Evolutionary conservation across 1,284 basidiomycete genomes (phyloP), one percentile per base, ranked within the genome.

Genomic region (Moniliophthora roreri): DNA sequence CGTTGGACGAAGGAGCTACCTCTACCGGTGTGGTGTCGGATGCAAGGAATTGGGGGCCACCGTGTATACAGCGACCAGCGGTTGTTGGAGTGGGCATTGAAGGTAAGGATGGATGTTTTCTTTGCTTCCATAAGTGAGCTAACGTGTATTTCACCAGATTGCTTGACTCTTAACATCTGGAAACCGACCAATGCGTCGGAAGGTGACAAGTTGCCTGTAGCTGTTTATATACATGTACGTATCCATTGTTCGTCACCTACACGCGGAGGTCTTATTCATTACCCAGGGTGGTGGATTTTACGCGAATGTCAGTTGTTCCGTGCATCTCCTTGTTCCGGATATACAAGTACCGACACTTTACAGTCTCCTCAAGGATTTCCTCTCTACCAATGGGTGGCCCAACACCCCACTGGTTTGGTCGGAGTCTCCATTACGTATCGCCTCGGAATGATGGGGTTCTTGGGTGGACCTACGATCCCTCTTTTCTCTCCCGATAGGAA

Each of bases 391-490:
- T 77, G 74, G 76, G 74, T 79, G n/a, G 64, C 65, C 8, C 74
- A 77, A 55, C 65, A 73, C 49, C 60, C 63, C 13, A 63, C 64
- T 4, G 67, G 66, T 1, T 62, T 79, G n/a, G 60, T 79, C 21
- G 75, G 64, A 5, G 76, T 78, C 9, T 74, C 72, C 6, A 70
- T 79, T 42, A 66, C 69, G 2, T 81, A 80, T 55, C 71, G 78
- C 2, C 60, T 79, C 5, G 71, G 69, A 26, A 52, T 77, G 20
- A 65, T 78, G 18, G 78, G 79, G 2, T 80, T 78, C 58, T 65
- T 80, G 15, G 67, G 70, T 26, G 71, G 71, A 0, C 56, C 65
- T 0, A 57, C 60, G 7, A 63, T 74, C 26, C 58, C 58, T 15
- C 57, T 36, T 21, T 39, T 46, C 9, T 24, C 34, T n/a, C 41